Evolutionary conservation across 1,284 basidiomycete genomes (phyloP), one percentile per base, ranked within the genome.

Genomic region (Heterobasidion irregulare): DNA sequence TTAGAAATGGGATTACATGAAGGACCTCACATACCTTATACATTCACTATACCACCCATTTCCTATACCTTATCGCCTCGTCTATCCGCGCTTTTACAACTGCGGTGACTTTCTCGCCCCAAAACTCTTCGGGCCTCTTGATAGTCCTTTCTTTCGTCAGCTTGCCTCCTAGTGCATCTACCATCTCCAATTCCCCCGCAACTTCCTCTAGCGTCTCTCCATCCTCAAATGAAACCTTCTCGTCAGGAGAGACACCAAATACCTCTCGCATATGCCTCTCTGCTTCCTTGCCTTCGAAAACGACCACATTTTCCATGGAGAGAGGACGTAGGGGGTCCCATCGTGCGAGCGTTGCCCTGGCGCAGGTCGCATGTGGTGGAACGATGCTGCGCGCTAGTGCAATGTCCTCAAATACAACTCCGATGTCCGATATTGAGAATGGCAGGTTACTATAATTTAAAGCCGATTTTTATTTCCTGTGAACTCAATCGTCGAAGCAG

Each of bases 331-430:
- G 65, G 13, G 79, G 76, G 63, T 93, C 83, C 94, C 94, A 97
- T 43, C 92, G 77, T n/a, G 89, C 76, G 6, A 93, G 72, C 6
- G 80, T 78, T 0, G 91, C 86, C 46, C 83, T 77, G 8, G 79
- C 71, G n/a, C 89, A 84, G 12, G 93, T 78, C 7, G 79, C 72
- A 58, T 88, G 78, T 0, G 90, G 89, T 3, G 92, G 90, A 38
- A 95, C 72, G 13, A 85, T 76, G 1, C 88, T 89, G 47, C 92
- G 82, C 1, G 92, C 91, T 32, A 87, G 79, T 66, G 91, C 76
- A 13, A 97, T 68, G 65, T 98, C 94, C 65, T 98, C 95, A 63
- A 92, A 93, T 53, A 97, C 70, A 47, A 93, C 77, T 0, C 80
- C 80, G 41, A 92, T 79, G 60, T 97, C 94, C 52, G 91, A 86